Evolutionary conservation across 1,139 yeast genomes (phyloP).

Genomic region (Sporopachydermia cereana): DNA sequence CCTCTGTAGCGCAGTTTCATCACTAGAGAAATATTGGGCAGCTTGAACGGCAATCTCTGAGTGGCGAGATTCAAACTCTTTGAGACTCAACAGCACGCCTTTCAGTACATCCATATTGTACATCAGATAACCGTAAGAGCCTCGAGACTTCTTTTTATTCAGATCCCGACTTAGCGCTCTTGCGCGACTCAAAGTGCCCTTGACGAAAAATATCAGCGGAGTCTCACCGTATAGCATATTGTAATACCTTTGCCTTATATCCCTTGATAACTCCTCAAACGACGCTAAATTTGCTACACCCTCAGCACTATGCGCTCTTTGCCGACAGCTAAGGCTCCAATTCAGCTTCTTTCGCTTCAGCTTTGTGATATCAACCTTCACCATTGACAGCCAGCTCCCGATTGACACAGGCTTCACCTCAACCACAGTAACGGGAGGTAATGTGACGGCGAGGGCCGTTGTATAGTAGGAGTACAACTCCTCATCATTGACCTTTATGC

Average conservation of each 20-base stretch:
- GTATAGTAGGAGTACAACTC: not conserved
- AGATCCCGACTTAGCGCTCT: not conserved
- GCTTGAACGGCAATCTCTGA: not conserved
- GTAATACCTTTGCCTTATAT: not conserved
- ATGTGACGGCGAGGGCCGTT: not conserved
- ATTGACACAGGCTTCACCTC: not conserved
- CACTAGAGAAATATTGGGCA: not conserved
- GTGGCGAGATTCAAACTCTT: constrained; percentile 1
- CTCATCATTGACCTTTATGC: not conserved
- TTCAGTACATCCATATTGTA: not conserved
- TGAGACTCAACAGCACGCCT: not conserved
- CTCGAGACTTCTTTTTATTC: not conserved
- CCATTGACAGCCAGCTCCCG: not conserved
- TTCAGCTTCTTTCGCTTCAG: not conserved
- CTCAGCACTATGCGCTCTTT: too few species aligned
- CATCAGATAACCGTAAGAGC: not conserved
- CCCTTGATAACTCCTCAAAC: not conserved
- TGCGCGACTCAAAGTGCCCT: not conserved
- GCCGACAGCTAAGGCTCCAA: not conserved
- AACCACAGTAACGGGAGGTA: not conserved
- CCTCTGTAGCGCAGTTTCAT: not conserved
- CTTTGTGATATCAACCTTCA: not conserved
- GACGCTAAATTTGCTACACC: not conserved
- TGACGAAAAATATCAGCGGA: constrained; percentile 1
- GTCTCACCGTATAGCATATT: not conserved